Conservation (phyloP, 202 grass and related monocot genomes). For the Cymbopogon flexuosus region DNA sequence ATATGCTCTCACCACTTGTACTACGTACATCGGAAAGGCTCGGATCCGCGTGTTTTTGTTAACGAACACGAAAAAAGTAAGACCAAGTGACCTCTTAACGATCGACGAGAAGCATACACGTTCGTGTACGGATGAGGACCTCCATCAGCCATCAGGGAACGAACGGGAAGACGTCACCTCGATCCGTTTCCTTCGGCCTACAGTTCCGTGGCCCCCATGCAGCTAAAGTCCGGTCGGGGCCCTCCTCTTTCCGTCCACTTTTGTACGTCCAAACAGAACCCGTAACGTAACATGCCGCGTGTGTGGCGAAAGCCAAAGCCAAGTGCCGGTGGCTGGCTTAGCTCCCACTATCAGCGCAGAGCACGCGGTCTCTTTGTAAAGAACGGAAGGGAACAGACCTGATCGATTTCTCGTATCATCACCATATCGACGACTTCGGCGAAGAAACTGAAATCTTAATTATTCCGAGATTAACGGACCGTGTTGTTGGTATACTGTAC, state of each 20-base stretch:
- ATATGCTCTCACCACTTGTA: too few species aligned
- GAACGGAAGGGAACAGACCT: background rate
- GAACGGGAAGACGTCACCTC: background rate
- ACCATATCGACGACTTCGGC: background rate
- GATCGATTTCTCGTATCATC: background rate
- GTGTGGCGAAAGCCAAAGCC: background rate
- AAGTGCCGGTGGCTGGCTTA: background rate
- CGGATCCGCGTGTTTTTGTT: too few species aligned
- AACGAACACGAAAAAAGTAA: background rate
- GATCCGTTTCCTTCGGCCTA: background rate
- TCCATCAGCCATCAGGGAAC: background rate
- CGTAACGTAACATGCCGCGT: slow-evolving; percentile 2
- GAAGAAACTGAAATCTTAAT: background rate
- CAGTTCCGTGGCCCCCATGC: too few species aligned
- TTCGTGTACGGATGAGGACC: background rate
- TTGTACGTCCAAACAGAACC: background rate
- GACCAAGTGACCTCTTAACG: background rate
- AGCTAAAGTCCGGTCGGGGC: too few species aligned
- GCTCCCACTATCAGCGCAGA: background rate
- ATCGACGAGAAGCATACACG: background rate
- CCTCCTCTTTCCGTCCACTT: slow-evolving; percentile 9
- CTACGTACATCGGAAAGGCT: too few species aligned
- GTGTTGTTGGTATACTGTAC: background rate
- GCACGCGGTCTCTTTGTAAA: background rate
- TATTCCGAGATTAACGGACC: background rate